These are phyloP conservation scores for Sporisorium reilianum DNA, from an alignment of 1,284 basidiomycete species.

Conservation along the genomic window DNA sequence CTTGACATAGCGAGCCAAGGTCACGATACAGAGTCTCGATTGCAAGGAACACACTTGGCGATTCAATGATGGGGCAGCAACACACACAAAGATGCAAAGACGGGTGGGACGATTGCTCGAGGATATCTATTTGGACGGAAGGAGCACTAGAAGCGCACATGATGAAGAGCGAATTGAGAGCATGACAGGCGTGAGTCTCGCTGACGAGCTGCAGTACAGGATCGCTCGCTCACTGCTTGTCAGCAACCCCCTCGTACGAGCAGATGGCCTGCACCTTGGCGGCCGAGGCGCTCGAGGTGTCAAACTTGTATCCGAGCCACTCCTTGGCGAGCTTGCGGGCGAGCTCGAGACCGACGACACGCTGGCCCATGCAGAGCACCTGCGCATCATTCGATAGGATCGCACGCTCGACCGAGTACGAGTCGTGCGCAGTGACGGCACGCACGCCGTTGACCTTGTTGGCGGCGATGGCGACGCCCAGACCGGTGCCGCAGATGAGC, in stretches of 20 bases:
- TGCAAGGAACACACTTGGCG: background rate
- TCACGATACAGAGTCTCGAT: background rate
- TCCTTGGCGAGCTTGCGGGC: slow-evolving; percentile 70
- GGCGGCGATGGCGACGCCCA: slow-evolving; percentile 71
- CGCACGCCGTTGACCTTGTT: slow-evolving; percentile 70
- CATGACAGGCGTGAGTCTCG: background rate
- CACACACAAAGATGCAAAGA: too few relatives aligned
- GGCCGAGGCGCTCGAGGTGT: slow-evolving; percentile 68
- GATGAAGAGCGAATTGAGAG: background rate
- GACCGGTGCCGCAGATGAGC: slow-evolving; percentile 72
- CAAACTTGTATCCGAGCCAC: slow-evolving; percentile 71
- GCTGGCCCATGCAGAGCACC: slow-evolving; percentile 71
- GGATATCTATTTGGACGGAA: slow-evolving; percentile 12
- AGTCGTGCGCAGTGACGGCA: slow-evolving; percentile 71
- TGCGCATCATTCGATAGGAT: slow-evolving; percentile 72
- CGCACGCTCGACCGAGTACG: slow-evolving; percentile 71
- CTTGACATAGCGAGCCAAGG: too few relatives aligned
- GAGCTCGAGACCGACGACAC: slow-evolving; percentile 71
- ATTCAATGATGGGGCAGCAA: background rate
- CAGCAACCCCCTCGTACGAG: slow-evolving; percentile 46
- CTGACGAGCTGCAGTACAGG: too few relatives aligned
- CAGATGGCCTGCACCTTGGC: slow-evolving; percentile 71
- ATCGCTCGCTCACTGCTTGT: slow-evolving; percentile 50
- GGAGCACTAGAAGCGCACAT: background rate
- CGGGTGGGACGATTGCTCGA: too few relatives aligned